Evolutionary conservation across 2,329 filamentous ascomycete genomes (phyloP), one percentile per base, ranked within the genome.

Genomic region (Pseudogymnoascus sp.): DNA sequence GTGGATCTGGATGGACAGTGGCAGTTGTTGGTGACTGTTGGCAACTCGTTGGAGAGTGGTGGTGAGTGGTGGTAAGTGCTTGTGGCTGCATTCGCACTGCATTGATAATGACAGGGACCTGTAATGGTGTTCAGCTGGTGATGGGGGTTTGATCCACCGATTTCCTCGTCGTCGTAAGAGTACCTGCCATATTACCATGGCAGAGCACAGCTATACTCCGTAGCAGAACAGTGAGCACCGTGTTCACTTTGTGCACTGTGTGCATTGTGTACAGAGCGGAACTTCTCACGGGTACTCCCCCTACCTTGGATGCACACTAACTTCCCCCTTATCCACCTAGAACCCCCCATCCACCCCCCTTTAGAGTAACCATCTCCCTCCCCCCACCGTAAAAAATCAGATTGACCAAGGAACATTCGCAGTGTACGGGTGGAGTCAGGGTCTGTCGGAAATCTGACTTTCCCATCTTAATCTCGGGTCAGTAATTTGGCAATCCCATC

Each of bases 1-100:
- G 42, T 13, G 61, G 38, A 58, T 61, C 60, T 62, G 60, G 62
- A 61, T 63, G 69, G 10, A 63, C 44, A 10, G 48, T 61, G 35
- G 62, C 17, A 13, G 62, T 61, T 13, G 59, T 41, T 12, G 62
- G 15, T 48, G 58, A 60, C 15, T 55, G 27, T 17, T 55, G 27
- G 44, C 15, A 27, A 31, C 2, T 31, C 13, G 44, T 51, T 2
- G 41, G 13, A 13, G 8, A 15, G 4, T 39, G 41, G 41, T 44
- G 41, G 41, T 25, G n/a, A 42, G 44, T 51, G 44, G 27, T 48
- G n/a, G 15, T 41, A 21, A 13, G 41, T 44, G 12, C 17, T 9
- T 55, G 48, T 33, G 48, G 29, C 48, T 55, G 48, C 48, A 55
- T 55, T 17, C 4, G 13, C 29, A 17, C 48, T 55, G 48, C 27